Percentiles rank a stretch among this genome's conserved stretches.
Evolutionary conservation across 73 alveolate species (phyloP).

Genomic region (Tetrahymena thermophila): DNA sequence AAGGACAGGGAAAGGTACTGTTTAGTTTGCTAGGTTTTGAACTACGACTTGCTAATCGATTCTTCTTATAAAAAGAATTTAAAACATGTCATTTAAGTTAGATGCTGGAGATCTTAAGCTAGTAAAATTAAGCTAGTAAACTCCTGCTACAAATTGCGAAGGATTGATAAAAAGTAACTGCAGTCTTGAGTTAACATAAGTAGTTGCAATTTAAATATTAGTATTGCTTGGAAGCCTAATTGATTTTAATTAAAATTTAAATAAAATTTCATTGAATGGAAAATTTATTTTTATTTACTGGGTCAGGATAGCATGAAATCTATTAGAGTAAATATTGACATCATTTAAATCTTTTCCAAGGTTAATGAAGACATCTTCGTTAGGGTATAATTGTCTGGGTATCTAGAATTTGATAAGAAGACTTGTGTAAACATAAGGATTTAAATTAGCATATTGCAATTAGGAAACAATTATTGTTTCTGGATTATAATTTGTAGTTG

Average conservation of each 20-base stretch:
- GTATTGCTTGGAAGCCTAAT: neutral
- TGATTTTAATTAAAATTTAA: neutral
- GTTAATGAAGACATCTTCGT: neutral
- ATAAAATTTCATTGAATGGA: neutral
- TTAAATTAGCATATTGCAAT: neutral
- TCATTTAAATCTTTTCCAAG: neutral
- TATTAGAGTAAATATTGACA: neutral
- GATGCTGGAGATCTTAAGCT: neutral
- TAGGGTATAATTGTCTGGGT: neutral
- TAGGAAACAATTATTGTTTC: neutral
- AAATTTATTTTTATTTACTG: neutral
- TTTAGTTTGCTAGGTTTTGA: neutral
- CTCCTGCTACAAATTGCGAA: neutral
- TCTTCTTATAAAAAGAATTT: neutral
- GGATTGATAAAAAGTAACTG: neutral
- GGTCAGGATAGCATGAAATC: neutral
- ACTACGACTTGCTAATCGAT: neutral
- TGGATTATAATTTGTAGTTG: neutral
- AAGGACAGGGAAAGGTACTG: neutral
- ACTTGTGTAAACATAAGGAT: neutral
- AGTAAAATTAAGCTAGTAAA: neutral
- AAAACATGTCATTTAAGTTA: neutral
- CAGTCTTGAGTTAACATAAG: neutral
- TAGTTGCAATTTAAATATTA: neutral
- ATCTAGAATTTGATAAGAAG: neutral